Conservation (phyloP, 108 stramenopile genomes). For the Stephanodiscus minutulus region DNA sequence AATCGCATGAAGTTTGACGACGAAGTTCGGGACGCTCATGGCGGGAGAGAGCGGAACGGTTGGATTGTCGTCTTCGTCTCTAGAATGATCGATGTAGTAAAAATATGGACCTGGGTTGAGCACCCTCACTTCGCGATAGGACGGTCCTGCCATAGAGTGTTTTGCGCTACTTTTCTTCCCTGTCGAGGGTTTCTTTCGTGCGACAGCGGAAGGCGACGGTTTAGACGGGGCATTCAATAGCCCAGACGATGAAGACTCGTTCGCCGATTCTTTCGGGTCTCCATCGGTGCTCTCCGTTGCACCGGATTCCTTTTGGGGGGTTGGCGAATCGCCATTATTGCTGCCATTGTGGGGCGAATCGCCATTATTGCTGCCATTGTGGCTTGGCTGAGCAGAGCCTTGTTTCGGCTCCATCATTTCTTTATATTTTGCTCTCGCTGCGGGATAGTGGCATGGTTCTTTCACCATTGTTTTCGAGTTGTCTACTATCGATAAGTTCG, state of each 20-base stretch:
- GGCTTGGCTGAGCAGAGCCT: not conserved
- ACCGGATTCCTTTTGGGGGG: too few species aligned
- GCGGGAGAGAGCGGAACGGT: conserved; percentile 51
- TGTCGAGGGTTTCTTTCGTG: not conserved
- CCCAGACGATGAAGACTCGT: not conserved
- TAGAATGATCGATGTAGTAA: conserved; percentile 58
- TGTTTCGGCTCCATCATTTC: not conserved
- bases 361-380: not conserved
- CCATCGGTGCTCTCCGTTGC: not conserved
- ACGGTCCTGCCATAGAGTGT: not conserved
- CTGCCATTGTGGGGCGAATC: not conserved
- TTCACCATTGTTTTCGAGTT: too few species aligned
- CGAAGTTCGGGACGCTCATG: conserved; percentile 62
- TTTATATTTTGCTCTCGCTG: not conserved
- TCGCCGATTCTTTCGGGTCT: not conserved
- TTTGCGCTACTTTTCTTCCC: not conserved
- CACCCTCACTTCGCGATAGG: not conserved
- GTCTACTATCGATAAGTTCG: too few species aligned
- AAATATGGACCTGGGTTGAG: conserved; percentile 43
- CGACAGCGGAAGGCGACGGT: not conserved
- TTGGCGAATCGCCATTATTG: not conserved
- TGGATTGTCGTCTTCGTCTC: conserved; percentile 51
- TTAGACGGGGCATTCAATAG: not conserved
- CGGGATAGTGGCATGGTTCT: too few species aligned
- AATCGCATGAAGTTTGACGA: conserved; percentile 66